Evolutionary conservation across 352 stramenopile genomes (phyloP).

Genomic region (Phytopythium kandeliae): DNA sequence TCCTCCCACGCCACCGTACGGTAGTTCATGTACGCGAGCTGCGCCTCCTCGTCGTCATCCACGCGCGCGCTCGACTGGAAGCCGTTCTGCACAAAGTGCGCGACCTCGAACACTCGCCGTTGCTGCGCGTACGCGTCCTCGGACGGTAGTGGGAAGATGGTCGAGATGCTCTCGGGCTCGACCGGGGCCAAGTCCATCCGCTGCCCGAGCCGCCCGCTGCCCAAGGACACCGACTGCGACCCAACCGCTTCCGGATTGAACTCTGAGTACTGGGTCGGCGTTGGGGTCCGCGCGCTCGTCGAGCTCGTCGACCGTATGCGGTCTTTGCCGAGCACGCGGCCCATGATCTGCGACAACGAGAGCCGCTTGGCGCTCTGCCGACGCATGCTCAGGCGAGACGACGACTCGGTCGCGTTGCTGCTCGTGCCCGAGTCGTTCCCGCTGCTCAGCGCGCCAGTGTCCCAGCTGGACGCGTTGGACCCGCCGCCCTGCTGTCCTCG

Average conservation of each 20-base stretch:
- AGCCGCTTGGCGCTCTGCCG: constrained; percentile 13
- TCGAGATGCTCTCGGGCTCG: constrained; percentile 60
- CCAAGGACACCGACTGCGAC: constrained; percentile 19
- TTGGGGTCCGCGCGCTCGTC: constrained; percentile 20
- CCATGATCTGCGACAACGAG: constrained; percentile 27
- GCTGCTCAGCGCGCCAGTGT: constrained; percentile 15
- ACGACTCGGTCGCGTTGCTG: constrained; percentile 24
- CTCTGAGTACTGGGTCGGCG: constrained; percentile 29
- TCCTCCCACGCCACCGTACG: constrained; percentile 56
- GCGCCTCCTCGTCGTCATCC: constrained; percentile 57
- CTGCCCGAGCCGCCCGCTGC: constrained; percentile 24
- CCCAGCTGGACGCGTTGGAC: constrained; percentile 24
- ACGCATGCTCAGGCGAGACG: constrained; percentile 22
- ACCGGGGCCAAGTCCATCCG: constrained; percentile 43
- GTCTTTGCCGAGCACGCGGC: constrained; percentile 28
- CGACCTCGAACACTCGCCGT: constrained; percentile 69
- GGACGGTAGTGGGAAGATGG: constrained; percentile 68
- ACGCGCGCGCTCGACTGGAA: constrained; percentile 58
- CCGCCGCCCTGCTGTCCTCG: constrained; percentile 16
- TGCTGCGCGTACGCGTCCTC: constrained; percentile 71
- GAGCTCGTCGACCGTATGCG: constrained; percentile 20
- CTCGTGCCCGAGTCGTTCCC: constrained; percentile 27
- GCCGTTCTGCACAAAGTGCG: constrained; percentile 58
- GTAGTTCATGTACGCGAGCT: constrained; percentile 71
- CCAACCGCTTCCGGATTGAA: constrained; percentile 17